Percentiles rank a stretch among this genome's conserved stretches.
Conservation (phyloP, 2,329 filamentous ascomycete genomes). For the Tolypocladium album region DNA sequence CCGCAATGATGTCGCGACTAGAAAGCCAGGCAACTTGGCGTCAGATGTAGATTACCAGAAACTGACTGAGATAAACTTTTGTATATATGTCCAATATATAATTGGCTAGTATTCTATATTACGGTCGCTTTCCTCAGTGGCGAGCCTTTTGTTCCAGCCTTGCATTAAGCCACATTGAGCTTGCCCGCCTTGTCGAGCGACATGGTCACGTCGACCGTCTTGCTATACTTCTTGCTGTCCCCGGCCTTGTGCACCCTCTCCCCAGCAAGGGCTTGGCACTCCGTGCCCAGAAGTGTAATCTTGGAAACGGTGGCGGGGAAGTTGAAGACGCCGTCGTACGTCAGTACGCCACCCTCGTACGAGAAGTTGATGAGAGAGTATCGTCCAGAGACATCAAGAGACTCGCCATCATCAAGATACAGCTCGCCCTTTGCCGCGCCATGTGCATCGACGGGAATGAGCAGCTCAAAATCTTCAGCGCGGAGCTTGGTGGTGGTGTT, state of each 20-base stretch:
- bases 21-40: neutral
- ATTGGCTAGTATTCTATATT: neutral
- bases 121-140: neutral
- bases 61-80: neutral
- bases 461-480: constrained; percentile 56
- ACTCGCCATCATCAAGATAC: constrained; percentile 71
- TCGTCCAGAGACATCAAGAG: constrained; percentile 44
- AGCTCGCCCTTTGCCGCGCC: constrained; percentile 56
- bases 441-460: constrained; percentile 53
- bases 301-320: constrained; percentile 36
- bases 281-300: constrained; percentile 36
- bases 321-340: constrained; percentile 40
- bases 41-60: neutral
- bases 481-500: constrained; percentile 56
- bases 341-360: constrained; percentile 43
- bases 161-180: neutral
- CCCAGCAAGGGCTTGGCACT: neutral
- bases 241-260: constrained; percentile 1
- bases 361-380: constrained; percentile 46
- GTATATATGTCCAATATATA: neutral
- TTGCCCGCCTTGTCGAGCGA: constrained; percentile 9
- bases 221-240: constrained; percentile 6
- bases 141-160: neutral
- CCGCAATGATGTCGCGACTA: neutral
- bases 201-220: constrained; percentile 11